Evolutionary conservation across 164 flowering plant genomes (phyloP).

Genomic region (Stephania yunnanensis): DNA sequence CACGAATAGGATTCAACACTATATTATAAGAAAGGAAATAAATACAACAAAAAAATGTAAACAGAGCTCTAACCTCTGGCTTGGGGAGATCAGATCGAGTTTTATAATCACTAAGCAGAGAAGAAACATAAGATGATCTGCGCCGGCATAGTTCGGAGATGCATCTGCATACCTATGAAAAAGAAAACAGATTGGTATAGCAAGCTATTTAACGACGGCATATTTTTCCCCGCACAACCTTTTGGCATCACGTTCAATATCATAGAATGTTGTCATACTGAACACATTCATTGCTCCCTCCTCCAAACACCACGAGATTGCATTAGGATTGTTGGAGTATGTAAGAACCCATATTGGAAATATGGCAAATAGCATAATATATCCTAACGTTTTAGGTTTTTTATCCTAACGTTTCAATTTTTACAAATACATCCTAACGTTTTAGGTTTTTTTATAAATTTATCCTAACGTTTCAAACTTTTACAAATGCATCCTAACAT

Average conservation of each 20-base stretch:
- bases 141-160: constrained; percentile 78
- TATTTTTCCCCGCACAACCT: neutral
- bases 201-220: neutral
- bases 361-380: no score
- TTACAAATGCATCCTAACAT: no score
- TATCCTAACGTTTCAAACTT: no score
- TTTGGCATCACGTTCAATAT: neutral
- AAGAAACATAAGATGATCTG: constrained; percentile 41
- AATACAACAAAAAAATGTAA: neutral
- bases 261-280: neutral
- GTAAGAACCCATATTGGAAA: no score
- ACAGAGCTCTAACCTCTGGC: constrained; percentile 63
- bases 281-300: neutral
- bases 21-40: neutral
- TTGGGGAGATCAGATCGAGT: constrained; percentile 70
- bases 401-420: no score
- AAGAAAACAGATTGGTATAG: neutral
- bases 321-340: no score
- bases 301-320: neutral
- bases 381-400: no score
- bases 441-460: no score
- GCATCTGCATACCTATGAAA: constrained; percentile 84
- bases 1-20: neutral
- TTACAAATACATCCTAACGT: no score
- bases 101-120: constrained; percentile 58